These are phyloP conservation scores for Neonectria punicea DNA, from an alignment of 2,329 filamentous ascomycete genomes.

Conservation along the genomic window DNA sequence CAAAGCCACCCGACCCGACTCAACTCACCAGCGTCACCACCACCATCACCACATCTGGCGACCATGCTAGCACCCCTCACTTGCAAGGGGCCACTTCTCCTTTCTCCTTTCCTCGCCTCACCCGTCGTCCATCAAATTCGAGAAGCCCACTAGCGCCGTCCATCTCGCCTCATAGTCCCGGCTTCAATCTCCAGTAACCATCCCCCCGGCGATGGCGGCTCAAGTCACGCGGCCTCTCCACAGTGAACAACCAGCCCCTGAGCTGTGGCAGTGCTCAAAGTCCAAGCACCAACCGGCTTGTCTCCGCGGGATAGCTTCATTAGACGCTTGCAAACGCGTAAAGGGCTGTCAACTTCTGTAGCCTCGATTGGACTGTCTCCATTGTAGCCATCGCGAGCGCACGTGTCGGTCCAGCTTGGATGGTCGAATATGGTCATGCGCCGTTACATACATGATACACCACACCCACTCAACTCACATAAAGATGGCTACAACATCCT, in stretches of 20 bases:
- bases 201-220: conserved; percentile 43
- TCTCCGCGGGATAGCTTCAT: conserved; percentile 1
- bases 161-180: conserved; percentile 26
- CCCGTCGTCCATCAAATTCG: conserved; percentile 37
- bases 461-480: not conserved
- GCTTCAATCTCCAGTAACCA: conserved; percentile 23
- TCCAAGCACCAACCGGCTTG: conserved; percentile 1
- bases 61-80: not conserved
- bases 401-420: conserved; percentile 9
- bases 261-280: not conserved
- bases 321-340: not conserved
- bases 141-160: conserved; percentile 37
- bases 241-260: conserved; percentile 32
- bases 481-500: not conserved
- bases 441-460: not conserved
- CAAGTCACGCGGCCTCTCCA: conserved; percentile 38
- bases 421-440: conserved; percentile 16
- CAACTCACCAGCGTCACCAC: conserved; percentile 1
- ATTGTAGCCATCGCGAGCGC: conserved; percentile 2
- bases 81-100: conserved; percentile 6
- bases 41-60: conserved; percentile 1
- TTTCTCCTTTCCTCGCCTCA: conserved; percentile 22
- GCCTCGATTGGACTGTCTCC: not conserved
- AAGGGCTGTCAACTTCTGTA: too few species aligned
- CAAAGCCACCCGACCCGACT: not conserved